Percentiles rank a stretch among this genome's conserved stretches.
Evolutionary conservation across 2,329 filamentous ascomycete genomes (phyloP).

Genomic region (Calonectria hawksworthii): DNA sequence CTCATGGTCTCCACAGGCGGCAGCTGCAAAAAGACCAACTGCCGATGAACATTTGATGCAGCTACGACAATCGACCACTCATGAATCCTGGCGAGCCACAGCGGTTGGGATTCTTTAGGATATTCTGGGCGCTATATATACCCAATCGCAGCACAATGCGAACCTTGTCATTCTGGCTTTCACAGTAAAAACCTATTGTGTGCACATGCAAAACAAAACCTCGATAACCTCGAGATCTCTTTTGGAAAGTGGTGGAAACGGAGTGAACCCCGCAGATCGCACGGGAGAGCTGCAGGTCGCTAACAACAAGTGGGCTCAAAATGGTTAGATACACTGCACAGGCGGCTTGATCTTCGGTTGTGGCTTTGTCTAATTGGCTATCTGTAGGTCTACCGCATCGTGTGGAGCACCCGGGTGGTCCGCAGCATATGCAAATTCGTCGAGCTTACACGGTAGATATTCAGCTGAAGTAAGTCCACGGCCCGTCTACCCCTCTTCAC

Average conservation of each 20-base stretch:
- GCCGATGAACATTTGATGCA: background rate
- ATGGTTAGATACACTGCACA: background rate
- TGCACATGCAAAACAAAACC: too few species aligned
- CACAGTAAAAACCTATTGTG: background rate
- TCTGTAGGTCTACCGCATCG: background rate
- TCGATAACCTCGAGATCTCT: background rate
- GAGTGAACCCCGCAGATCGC: background rate
- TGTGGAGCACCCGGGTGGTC: background rate
- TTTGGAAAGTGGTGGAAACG: background rate
- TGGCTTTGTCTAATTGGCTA: background rate
- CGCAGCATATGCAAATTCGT: background rate
- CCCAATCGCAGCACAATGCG: background rate
- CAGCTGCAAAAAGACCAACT: background rate
- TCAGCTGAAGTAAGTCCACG: background rate
- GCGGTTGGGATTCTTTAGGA: too few species aligned
- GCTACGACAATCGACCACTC: background rate
- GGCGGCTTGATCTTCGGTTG: background rate
- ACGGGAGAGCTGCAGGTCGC: background rate
- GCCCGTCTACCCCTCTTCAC: background rate
- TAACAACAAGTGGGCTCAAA: background rate
- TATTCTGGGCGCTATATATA: background rate
- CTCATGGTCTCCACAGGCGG: background rate
- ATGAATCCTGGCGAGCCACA: background rate
- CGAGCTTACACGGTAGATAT: background rate
- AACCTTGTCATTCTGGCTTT: background rate